Percentiles rank a stretch among this genome's conserved stretches.
Conservation (phyloP, 1,139 yeast genomes). For the Yamadazyma membranifaciens region DNA sequence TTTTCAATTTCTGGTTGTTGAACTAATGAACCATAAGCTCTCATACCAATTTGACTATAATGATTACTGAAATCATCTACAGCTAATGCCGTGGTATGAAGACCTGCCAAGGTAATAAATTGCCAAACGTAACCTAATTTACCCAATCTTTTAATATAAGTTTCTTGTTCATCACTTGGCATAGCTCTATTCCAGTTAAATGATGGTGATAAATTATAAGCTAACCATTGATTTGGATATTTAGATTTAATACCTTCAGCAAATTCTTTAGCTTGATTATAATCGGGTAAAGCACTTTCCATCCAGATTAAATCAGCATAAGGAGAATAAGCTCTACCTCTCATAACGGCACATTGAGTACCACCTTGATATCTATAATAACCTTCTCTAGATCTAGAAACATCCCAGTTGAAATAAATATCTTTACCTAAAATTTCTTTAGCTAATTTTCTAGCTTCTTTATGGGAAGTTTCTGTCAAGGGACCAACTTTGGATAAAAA, state of each 20-base stretch:
- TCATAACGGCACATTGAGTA: slow-evolving; percentile 95
- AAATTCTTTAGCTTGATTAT: slow-evolving; percentile 89
- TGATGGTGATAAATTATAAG: slow-evolving; percentile 93
- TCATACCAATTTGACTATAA: slow-evolving; percentile 85
- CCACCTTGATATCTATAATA: slow-evolving; percentile 97
- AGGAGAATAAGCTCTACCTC: slow-evolving; percentile 95
- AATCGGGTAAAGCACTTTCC: slow-evolving; percentile 97
- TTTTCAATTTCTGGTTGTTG: slow-evolving; percentile 87
- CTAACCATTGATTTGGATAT: slow-evolving; percentile 90
- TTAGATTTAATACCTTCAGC: slow-evolving; percentile 84
- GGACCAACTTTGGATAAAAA: slow-evolving; percentile 75
- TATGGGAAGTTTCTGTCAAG: slow-evolving; percentile 68
- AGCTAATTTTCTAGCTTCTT: slow-evolving; percentile 80
- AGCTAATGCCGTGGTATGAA: slow-evolving; percentile 94
- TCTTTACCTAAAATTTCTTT: slow-evolving; percentile 78
- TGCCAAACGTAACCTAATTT: slow-evolving; percentile 96
- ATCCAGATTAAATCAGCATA: slow-evolving; percentile 97
- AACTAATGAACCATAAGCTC: slow-evolving; percentile 85
- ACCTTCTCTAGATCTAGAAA: slow-evolving; percentile 95
- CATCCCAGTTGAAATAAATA: slow-evolving; percentile 92
- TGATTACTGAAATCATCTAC: slow-evolving; percentile 81
- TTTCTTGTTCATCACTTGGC: slow-evolving; percentile 83
- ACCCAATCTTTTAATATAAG: slow-evolving; percentile 85
- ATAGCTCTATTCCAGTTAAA: slow-evolving; percentile 98
- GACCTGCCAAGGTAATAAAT: slow-evolving; percentile 95